Conservation (phyloP, 1,284 basidiomycete genomes). For the Phlebopus sp. region DNA sequence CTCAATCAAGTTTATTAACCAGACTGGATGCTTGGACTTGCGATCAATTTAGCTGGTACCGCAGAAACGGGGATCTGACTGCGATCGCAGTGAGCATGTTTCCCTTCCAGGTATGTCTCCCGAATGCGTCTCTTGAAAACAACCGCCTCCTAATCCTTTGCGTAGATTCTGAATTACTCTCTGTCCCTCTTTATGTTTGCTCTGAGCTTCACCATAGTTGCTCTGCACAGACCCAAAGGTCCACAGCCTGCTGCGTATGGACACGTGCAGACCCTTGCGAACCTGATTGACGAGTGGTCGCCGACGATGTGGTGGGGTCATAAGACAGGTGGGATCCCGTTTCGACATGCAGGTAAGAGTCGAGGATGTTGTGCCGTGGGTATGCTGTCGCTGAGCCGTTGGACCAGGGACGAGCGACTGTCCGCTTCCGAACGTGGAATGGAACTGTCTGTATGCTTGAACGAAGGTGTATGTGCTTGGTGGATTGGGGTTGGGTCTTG, state of each 20-base stretch:
- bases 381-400: background rate
- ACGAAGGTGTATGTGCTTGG: background rate
- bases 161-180: conserved; percentile 31
- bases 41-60: conserved; percentile 18
- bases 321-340: conserved; percentile 10
- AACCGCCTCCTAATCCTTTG: background rate
- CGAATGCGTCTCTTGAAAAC: background rate
- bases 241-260: conserved; percentile 32
- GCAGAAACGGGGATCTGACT: conserved; percentile 12
- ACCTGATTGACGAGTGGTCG: conserved; percentile 34
- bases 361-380: background rate
- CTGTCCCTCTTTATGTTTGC: conserved; percentile 18
- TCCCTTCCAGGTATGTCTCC: conserved; percentile 25
- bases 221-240: conserved; percentile 20
- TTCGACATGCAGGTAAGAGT: conserved; percentile 21
- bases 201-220: conserved; percentile 17
- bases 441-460: conserved; percentile 22
- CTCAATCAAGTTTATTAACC: background rate
- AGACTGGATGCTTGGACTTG: conserved; percentile 36
- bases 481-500: background rate
- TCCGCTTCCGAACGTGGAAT: conserved; percentile 21
- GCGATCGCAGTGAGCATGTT: conserved; percentile 26
- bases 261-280: conserved; percentile 31
- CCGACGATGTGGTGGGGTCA: conserved; percentile 34
- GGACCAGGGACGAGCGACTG: conserved; percentile 24